Base-by-base conservation (phyloP, 495 filamentous ascomycete species). In the Xylaria bambusicola region DNA sequence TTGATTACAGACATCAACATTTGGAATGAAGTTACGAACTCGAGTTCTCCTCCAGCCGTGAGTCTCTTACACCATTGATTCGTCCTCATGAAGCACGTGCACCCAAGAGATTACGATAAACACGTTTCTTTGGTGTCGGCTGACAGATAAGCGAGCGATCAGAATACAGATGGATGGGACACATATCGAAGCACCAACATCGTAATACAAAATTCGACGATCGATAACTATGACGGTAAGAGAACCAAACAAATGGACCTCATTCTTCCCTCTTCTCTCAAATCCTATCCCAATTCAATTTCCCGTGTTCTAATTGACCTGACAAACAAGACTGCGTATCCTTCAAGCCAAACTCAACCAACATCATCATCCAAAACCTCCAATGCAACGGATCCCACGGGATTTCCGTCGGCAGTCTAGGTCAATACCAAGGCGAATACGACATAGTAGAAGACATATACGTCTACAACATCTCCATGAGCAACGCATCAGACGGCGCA, bases 131-230 rank as follows among this genome's bases (percentile, higher is more conserved):
- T 20, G n/a, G n/a, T n/a, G n/a, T n/a, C 9, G 20, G 77, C 81
- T 64, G 63, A 69, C 18, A 84, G 81, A 35, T 52, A 1, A 10
- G 13, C 5, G 49, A 26, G 47, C 13, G 2, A 26, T 15, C 86
- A 86, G 77, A 88, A 86, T 56, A 86, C 84, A 17, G 85, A 87
- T 72, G 85, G 84, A 38, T 87, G 84, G 85, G 86, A 88, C 65
- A 82, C 82, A 4, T 88, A 88, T 63, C 78, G 84, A 1, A 83
- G 80, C 10, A 66, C 65, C 1, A 83, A 82, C 31, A 80, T 86
- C 55, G 80, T 83, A 3, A 87, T 88, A 50, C 85, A 88, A 66
- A 82, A 90, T 67, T 86, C 82, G 2, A 73, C 80, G n/a, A 79
- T 90, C 49, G 78, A 87, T 65, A 89, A 89, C 56, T 83, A 85